A percentile compares a stretch with the other conserved stretches of the same genome.
Evolutionary conservation across 169 alveolate species (phyloP).

Genomic region (Theileria equi): DNA sequence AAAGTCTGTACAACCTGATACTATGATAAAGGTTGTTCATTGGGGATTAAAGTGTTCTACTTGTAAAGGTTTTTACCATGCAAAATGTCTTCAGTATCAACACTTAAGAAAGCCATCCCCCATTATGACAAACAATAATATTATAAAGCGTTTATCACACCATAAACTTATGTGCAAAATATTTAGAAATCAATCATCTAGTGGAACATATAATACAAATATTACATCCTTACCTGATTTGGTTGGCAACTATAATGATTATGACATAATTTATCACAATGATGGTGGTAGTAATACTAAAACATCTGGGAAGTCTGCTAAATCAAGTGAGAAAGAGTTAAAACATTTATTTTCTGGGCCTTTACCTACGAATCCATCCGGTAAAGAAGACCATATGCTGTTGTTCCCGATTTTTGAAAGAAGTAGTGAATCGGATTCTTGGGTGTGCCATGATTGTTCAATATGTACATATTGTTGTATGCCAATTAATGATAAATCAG

Average conservation of each 20-base stretch:
- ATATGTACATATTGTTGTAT: conserved; percentile 41
- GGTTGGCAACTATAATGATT: too few species aligned
- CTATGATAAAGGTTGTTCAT: conserved; percentile 22
- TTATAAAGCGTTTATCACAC: background rate
- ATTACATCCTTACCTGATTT: too few species aligned
- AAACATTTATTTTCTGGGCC: too few species aligned
- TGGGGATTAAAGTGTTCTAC: conserved; percentile 46
- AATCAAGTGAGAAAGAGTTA: too few species aligned
- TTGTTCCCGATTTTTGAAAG: conserved; percentile 5
- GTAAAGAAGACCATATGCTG: background rate
- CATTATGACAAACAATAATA: background rate
- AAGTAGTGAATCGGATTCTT: conserved; percentile 4
- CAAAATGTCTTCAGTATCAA: conserved; percentile 31
- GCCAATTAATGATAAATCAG: conserved; percentile 11
- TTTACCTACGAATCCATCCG: too few species aligned
- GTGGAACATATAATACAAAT: background rate
- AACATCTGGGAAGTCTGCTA: too few species aligned
- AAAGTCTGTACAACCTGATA: background rate
- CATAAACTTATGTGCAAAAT: conserved; percentile 15
- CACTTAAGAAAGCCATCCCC: conserved; percentile 36
- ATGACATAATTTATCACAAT: too few species aligned
- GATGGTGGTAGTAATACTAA: background rate
- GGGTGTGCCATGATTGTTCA: conserved; percentile 45
- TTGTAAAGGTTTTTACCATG: conserved; percentile 38
- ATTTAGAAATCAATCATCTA: conserved; percentile 3